Conservation (phyloP, 139 green algal species). For the Micromonas commoda region DNA sequence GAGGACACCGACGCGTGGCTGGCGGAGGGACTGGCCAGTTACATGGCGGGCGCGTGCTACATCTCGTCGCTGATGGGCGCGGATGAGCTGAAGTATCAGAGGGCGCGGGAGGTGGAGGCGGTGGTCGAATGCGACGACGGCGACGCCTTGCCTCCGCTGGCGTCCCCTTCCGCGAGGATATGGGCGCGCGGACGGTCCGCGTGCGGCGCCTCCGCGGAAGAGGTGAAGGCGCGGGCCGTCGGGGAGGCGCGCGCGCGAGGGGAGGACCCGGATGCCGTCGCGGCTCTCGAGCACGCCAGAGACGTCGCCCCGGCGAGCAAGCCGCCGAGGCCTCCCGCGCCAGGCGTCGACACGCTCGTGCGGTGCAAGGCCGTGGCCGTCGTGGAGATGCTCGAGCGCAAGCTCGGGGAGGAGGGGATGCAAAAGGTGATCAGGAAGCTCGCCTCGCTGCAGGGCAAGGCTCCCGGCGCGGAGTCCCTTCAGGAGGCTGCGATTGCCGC, state of each 20-base stretch:
- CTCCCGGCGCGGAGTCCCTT: background rate
- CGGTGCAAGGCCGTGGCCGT: constrained; percentile 2
- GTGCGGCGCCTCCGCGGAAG: background rate
- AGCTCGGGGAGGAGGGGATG: constrained; percentile 1
- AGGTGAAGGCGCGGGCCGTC: background rate
- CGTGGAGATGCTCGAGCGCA: constrained; percentile 7
- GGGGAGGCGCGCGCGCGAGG: background rate
- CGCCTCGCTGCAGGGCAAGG: constrained; percentile 5
- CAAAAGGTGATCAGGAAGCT: constrained; percentile 20
- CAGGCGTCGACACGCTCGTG: background rate
- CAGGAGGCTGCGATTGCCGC: background rate
- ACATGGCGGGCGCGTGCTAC: constrained; percentile 4
- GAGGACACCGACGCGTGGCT: constrained; percentile 14
- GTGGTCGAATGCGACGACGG: background rate
- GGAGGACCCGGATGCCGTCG: background rate
- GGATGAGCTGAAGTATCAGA: background rate
- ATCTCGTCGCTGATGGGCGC: background rate
- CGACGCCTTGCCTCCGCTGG: background rate
- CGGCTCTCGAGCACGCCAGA: background rate
- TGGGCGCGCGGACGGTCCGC: background rate
- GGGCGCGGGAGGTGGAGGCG: background rate
- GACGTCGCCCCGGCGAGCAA: background rate
- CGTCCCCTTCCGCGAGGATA: background rate
- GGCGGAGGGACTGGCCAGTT: background rate
- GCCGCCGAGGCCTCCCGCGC: background rate